Conservation (phyloP, 2,329 filamentous ascomycete genomes). For the Pseudogymnoascus sp. region DNA sequence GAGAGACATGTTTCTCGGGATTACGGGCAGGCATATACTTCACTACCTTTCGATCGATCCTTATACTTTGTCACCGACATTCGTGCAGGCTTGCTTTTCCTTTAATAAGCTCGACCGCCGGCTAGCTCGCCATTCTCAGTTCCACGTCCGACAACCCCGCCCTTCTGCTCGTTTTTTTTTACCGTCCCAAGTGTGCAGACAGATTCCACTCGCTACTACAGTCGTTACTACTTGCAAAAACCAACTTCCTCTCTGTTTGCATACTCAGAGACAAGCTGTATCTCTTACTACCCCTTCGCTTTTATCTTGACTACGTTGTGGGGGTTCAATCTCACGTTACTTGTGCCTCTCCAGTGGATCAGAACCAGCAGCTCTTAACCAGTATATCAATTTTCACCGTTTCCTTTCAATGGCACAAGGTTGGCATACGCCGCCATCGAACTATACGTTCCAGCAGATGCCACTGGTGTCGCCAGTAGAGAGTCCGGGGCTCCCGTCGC, state of each 20-base stretch:
- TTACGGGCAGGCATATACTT: neutral
- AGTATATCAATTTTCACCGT: neutral
- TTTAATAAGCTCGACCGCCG: neutral
- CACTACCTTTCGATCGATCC: neutral
- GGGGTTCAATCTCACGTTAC: neutral
- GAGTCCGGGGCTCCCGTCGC: neutral
- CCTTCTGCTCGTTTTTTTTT: neutral
- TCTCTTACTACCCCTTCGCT: neutral
- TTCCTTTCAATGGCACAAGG: conserved; percentile 21
- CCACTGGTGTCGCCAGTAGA: conserved; percentile 10
- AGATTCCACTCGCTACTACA: neutral
- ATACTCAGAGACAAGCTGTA: neutral
- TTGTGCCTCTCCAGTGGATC: neutral
- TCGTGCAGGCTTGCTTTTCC: neutral
- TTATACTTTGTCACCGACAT: neutral
- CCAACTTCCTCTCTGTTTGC: neutral
- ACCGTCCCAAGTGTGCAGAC: neutral
- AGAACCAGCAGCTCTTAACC: neutral
- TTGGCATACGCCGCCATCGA: conserved; percentile 20
- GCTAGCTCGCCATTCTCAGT: neutral
- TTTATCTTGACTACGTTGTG: neutral
- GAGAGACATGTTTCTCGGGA: conserved; percentile 8
- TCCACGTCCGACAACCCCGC: neutral
- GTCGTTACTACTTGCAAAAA: neutral
- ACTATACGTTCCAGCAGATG: conserved; percentile 17